A percentile compares a stretch with the other conserved stretches of the same genome.
Conservation (phyloP, 305 asterid species). For the Stenogyne calaminthoides region DNA sequence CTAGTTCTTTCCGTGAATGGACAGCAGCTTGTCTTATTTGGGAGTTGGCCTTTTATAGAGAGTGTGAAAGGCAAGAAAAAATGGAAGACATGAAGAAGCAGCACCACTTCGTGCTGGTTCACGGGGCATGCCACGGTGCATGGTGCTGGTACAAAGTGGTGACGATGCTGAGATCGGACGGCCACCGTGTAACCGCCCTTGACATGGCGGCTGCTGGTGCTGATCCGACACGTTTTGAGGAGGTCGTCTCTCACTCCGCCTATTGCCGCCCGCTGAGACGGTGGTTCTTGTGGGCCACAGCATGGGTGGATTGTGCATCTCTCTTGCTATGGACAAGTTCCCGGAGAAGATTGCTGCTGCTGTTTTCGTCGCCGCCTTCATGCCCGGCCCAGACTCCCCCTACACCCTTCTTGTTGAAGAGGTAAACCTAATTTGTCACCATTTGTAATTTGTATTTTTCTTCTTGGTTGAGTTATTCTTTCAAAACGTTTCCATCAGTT, state of each 20-base stretch:
- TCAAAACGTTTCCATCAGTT: background rate
- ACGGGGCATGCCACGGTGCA: conserved; percentile 55
- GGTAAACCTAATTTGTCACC: conserved; percentile 24
- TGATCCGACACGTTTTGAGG: conserved; percentile 32
- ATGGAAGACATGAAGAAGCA: conserved; percentile 32
- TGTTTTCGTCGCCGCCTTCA: conserved; percentile 44
- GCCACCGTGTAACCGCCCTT: conserved; percentile 48
- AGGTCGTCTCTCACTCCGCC: conserved; percentile 31
- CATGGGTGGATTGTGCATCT: conserved; percentile 42
- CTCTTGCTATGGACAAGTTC: conserved; percentile 49
- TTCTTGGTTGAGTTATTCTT: background rate
- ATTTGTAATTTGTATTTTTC: background rate
- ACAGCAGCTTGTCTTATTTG: background rate
- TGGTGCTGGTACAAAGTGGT: conserved; percentile 60
- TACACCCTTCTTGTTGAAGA: conserved; percentile 14
- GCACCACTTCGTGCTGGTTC: conserved; percentile 46
- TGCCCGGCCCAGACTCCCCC: conserved; percentile 45
- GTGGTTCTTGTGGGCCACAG: conserved; percentile 56
- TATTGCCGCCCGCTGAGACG: conserved; percentile 35
- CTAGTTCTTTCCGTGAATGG: background rate
- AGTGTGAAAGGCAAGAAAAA: background rate
- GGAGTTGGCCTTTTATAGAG: background rate
- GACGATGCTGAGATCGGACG: conserved; percentile 38
- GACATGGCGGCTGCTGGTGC: conserved; percentile 60
- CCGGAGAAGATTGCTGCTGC: conserved; percentile 42